Conservation (phyloP, 495 filamentous ascomycete genomes). For the Glonium stellatum region DNA sequence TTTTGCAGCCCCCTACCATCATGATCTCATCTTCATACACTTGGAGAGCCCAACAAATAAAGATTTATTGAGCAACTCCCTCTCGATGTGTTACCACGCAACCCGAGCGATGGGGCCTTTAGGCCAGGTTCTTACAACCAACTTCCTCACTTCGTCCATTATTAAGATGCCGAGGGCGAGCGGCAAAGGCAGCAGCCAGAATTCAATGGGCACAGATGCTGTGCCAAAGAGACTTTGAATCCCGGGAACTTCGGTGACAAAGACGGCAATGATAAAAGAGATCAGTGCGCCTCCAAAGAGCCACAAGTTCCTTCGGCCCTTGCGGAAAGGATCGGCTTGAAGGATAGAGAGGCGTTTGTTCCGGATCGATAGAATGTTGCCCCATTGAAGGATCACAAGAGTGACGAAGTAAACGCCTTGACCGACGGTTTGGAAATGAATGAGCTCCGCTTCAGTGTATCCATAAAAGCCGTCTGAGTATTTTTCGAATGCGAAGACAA, state of each 20-base stretch:
- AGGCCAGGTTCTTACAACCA: conserved; percentile 42
- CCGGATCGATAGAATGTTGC: conserved; percentile 45
- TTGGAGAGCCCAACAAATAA: too few species aligned
- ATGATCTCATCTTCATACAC: too few species aligned
- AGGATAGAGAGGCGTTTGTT: conserved; percentile 46
- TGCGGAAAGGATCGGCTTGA: conserved; percentile 47
- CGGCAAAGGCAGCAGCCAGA: conserved; percentile 46
- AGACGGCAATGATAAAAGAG: conserved; percentile 45
- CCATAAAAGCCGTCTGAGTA: conserved; percentile 46
- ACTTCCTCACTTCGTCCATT: conserved; percentile 47
- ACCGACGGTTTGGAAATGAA: conserved; percentile 36
- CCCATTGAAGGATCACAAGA: conserved; percentile 44
- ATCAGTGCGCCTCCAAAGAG: conserved; percentile 41
- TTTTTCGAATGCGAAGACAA: conserved; percentile 44
- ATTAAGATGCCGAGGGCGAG: conserved; percentile 44
- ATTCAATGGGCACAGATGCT: conserved; percentile 44
- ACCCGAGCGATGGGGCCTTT: conserved; percentile 39
- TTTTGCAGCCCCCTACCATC: too few species aligned
- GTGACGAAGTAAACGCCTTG: conserved; percentile 31
- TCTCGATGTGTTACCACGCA: conserved; percentile 38
- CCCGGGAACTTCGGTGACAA: conserved; percentile 47
- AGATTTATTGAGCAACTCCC: background rate
- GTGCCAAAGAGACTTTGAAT: conserved; percentile 45
- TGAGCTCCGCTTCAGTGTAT: conserved; percentile 39
- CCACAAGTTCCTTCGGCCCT: conserved; percentile 45